These are phyloP conservation scores for Dichomitus squalens DNA, from an alignment of 1,284 basidiomycete species.

Conservation along the genomic window DNA sequence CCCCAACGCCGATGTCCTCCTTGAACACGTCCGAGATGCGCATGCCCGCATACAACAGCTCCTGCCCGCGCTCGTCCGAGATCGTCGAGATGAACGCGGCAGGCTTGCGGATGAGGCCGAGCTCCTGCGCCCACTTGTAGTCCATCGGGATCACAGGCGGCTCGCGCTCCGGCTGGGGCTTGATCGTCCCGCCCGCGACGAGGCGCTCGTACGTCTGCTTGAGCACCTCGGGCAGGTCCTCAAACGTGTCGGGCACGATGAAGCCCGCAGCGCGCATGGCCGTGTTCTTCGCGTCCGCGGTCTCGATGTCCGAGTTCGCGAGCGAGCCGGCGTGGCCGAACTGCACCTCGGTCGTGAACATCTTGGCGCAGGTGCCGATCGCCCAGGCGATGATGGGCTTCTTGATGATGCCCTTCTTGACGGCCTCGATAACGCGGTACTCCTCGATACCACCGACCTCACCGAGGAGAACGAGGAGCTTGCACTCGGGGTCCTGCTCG, in stretches of 20 bases:
- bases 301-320: conserved; percentile 98
- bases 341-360: conserved; percentile 99
- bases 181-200: conserved; percentile 72
- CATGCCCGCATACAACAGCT: conserved; percentile 98
- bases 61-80: conserved; percentile 98
- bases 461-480: conserved; percentile 97
- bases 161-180: conserved; percentile 79
- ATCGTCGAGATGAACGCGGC: conserved; percentile 99
- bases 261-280: conserved; percentile 96
- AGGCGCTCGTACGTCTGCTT: conserved; percentile 87
- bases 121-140: conserved; percentile 99
- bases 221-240: conserved; percentile 88
- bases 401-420: conserved; percentile 92
- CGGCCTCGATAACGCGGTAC: conserved; percentile 98
- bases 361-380: conserved; percentile 99
- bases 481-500: conserved; percentile 96
- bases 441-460: conserved; percentile 99
- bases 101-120: conserved; percentile 97
- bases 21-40: conserved; percentile 98
- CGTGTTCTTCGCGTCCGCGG: conserved; percentile 95
- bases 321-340: conserved; percentile 98
- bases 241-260: conserved; percentile 97
- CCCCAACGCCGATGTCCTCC: conserved; percentile 96
- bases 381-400: conserved; percentile 99
- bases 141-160: conserved; percentile 99